Percentiles rank a stretch among this genome's conserved stretches.
Evolutionary conservation across 1,284 basidiomycete genomes (phyloP).

Genomic region (Heterobasidion parviporum): DNA sequence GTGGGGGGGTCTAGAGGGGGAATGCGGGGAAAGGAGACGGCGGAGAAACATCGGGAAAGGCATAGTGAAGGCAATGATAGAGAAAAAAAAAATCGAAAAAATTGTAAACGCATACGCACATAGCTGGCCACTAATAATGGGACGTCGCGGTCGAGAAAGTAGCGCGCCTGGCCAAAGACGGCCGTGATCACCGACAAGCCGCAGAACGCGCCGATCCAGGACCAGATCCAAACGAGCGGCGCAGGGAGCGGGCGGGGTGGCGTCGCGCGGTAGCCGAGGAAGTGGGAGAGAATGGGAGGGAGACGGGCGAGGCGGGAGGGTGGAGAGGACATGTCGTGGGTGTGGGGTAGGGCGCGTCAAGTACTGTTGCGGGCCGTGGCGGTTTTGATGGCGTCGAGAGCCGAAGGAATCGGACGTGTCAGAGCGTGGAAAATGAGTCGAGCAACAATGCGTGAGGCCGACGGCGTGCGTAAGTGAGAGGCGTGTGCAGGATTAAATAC

Average conservation of each 20-base stretch:
- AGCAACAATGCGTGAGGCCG: too few relatives aligned
- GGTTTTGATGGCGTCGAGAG: too few relatives aligned
- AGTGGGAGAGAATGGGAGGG: slow-evolving; percentile 22
- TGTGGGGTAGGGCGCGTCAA: too few relatives aligned
- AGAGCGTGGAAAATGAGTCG: too few relatives aligned
- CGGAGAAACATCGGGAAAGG: not conserved
- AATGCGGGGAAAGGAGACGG: too few relatives aligned
- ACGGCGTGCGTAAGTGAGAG: too few relatives aligned
- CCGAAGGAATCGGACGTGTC: too few relatives aligned
- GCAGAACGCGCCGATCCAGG: slow-evolving; percentile 45
- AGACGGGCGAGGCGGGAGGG: not conserved
- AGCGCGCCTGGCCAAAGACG: slow-evolving; percentile 38
- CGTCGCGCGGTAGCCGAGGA: slow-evolving; percentile 36
- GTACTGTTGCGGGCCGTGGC: too few relatives aligned
- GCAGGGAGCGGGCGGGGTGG: slow-evolving; percentile 20
- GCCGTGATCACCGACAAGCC: slow-evolving; percentile 50
- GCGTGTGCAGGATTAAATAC: too few relatives aligned
- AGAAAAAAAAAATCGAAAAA: not conserved
- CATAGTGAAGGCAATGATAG: not conserved
- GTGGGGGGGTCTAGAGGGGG: not conserved
- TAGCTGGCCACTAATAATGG: slow-evolving; percentile 45
- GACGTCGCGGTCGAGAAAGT: slow-evolving; percentile 38
- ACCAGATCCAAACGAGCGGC: slow-evolving; percentile 31
- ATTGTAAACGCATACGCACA: slow-evolving; percentile 20
- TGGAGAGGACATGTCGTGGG: too few relatives aligned